phyloP scores from a whole-genome alignment of 805 yeast genomes.

The Yamadazyma endophytica region DNA sequence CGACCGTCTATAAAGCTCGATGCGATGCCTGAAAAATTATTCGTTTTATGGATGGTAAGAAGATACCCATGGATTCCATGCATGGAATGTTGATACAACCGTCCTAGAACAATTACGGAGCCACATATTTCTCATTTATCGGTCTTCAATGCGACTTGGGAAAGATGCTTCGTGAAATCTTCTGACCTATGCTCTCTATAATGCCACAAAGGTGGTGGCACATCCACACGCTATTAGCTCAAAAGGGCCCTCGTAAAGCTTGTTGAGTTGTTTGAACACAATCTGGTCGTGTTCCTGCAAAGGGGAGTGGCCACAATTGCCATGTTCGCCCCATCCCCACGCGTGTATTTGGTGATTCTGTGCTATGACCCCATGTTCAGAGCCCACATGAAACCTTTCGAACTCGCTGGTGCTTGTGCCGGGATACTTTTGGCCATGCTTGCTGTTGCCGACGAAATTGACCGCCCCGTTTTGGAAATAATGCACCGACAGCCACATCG shows the following conservation, averaged over 20 bases:
- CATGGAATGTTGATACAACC: slow-evolving; percentile 48
- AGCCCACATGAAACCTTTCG: slow-evolving; percentile 46
- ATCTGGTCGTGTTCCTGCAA: slow-evolving; percentile 18
- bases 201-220: slow-evolving; percentile 63
- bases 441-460: slow-evolving; percentile 67
- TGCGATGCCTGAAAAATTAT: slow-evolving; percentile 2
- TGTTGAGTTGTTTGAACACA: slow-evolving; percentile 34
- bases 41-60: slow-evolving; percentile 8
- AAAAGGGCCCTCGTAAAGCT: slow-evolving; percentile 24
- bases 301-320: slow-evolving; percentile 67
- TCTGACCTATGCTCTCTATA: slow-evolving; percentile 5
- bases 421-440: slow-evolving; percentile 62
- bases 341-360: slow-evolving; percentile 42
- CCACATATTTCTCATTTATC: slow-evolving; percentile 83
- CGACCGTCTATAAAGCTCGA: background rate
- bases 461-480: slow-evolving; percentile 16
- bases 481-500: slow-evolving; percentile 85
- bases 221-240: slow-evolving; percentile 53
- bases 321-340: slow-evolving; percentile 99
- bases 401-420: slow-evolving; percentile 4
- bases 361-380: slow-evolving; percentile 75
- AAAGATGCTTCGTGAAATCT: slow-evolving; percentile 70
- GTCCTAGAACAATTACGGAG: slow-evolving; percentile 61
- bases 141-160: slow-evolving; percentile 58
- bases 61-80: slow-evolving; percentile 5